Base-by-base conservation (phyloP, 805 yeast genomes). In the Lachancea meyersii region DNA sequence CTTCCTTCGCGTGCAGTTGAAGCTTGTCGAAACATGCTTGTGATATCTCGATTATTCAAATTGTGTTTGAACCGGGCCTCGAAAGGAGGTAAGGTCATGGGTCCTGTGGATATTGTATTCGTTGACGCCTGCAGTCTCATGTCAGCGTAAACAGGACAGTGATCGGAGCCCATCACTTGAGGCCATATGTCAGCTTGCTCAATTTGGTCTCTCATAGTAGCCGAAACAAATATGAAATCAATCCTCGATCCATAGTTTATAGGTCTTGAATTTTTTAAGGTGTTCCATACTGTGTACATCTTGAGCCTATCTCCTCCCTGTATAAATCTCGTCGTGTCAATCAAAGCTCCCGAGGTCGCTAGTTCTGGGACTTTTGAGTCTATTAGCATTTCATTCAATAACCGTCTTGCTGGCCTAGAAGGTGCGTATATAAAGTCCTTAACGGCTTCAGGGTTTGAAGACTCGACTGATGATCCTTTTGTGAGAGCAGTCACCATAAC, bases 231-330 rank as follows among this genome's bases (percentile, higher is more conserved):
- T 5, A 91, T 79, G 50, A 82, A 73, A 60, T 91, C 98, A 19
- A 91, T 82, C 41, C 98, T 69, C 1, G 96, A 83, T 0, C 98
- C 97, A 60, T 73, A 83, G 56, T 91, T 91, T 1, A 81, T 69
- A 1, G 93, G 88, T 23, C 98, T 65, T 17, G 84, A 74, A 51
- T 83, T 83, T 40, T 76, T 75, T 51, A 80, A 63, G 1, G 88
- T 83, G 61, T 88, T 89, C 98, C 98, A 91, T 36, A 89, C 93
- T 0, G 97, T 88, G 57, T 83, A 93, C 76, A 88, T 70, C 18
- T 76, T 79, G 54, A 74, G 57, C 37, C 79, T 67, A 13, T 54
- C 48, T 17, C 82, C 63, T 1, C 82, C 80, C 47, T 80, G 81
- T 2, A 58, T 43, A 22, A 61, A 56, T 34, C 97, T 68, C 0